Base-by-base conservation (phyloP, 192 early-diverging fungal genomes). In the Umbelopsis vinacea region DNA sequence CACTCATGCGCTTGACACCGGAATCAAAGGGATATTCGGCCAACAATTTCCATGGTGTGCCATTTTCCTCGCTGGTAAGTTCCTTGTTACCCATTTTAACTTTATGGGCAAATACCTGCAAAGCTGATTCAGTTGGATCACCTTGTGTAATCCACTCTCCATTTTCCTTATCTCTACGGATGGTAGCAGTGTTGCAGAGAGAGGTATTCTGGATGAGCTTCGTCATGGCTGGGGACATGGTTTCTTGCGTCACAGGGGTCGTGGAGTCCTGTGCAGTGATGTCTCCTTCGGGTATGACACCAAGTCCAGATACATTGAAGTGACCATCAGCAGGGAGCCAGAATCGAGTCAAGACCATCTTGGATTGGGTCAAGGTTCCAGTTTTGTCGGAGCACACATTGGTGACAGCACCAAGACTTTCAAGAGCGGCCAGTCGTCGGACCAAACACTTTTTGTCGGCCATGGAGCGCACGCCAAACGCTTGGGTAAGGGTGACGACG, bases 341-440 rank as follows among this genome's bases (percentile, higher is more conserved):
- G 17, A 94, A 84, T 47, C 89, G 83, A 21, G 90, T 89, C 23
- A 94, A 84, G 9, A 95, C 95, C 96, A 98, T 98, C 77, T 96
- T 96, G 71, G 93, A 92, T 81, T 97, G 94, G 0, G 96, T 98
- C 37, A 97, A 81, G 14, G 96, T 98, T 24, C 96, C 96, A 1
- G 90, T 91, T 86, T 98, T 98, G 78, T 97, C 96, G 8, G 97
- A 97, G 80, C 97, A 98, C 76, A 98, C 94, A 74, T 93, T 92
- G 38, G 94, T 95, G 12, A 98, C 93, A 3, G 95, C 92, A 19
- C 97, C 97, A 15, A 98, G 80, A 23, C 91, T 91, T 83, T 98
- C 97, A 3, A 98, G 86, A 6, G 93, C 92, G 11, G 90, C 90
- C 24, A 96, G 79, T 76, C 94, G 93, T 70, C 95, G 89, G 5